Evolutionary conservation across 768 basidiomycete species (phyloP), one percentile per base, ranked within the genome.

Genomic region (Russula brevipes): DNA sequence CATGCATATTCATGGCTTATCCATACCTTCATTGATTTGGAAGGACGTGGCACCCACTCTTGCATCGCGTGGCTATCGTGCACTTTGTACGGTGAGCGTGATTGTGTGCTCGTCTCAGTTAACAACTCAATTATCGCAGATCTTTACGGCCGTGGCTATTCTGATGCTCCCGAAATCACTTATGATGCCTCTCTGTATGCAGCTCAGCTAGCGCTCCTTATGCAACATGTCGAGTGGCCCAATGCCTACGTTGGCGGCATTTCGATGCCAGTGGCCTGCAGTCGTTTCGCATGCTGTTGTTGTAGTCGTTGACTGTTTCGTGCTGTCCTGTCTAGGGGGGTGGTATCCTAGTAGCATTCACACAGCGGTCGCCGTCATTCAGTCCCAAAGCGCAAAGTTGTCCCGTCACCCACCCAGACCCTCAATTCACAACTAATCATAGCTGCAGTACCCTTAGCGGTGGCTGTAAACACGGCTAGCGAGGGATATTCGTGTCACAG

Each of bases 1-100:
- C 87, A 91, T 66, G 90, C n/a, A n/a, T n/a, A n/a, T n/a, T n/a
- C n/a, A n/a, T n/a, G n/a, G 90, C 12, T 79, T 91, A 16, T 88
- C 87, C 16, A 82, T 90, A 39, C 89, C 90, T 6, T 78, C 88
- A 38, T 82, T 90, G 52, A 80, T 91, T 57, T 91, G 87, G 88
- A 86, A 82, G 69, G 85, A 90, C 49, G 79, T 93, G 31, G 86
- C 85, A 0, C 87, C 87, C 4, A 74, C 75, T 52, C 79, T 91
- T 1, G 85, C 82, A 17, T 74, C 79, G 9, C 78, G 75, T 58
- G 88, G 89, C 7, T 86, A 83, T 75, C 87, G 86, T 60, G 85
- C 91, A 52, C 79, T 93, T 31, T 77, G 7, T 93, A 90, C 66
- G 89, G 89, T 88, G 45, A 30, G 76, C 39, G 1, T 42, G 19